Conservation (phyloP, 441 rosid species). For the Francoa sonchifolia region DNA sequence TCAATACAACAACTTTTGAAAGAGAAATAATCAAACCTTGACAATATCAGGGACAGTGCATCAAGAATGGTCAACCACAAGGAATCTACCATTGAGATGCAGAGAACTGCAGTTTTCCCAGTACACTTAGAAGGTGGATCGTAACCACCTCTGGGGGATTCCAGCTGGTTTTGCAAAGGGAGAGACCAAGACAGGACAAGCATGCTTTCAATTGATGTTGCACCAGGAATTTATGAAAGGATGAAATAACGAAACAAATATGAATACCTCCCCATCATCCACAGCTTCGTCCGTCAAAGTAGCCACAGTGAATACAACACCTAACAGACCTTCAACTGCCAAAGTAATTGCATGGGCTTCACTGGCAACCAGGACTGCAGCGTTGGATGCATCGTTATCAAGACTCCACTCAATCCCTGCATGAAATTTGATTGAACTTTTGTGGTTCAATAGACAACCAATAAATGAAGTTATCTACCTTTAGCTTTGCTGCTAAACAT, state of each 20-base stretch:
- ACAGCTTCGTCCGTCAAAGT: constrained; percentile 98
- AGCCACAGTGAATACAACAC: constrained; percentile 94
- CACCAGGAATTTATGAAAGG: constrained; percentile 6
- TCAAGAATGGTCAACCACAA: constrained; percentile 97
- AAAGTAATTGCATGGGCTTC: constrained; percentile 97
- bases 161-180: constrained; percentile 44
- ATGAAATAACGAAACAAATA: constrained; percentile 9
- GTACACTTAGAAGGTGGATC: constrained; percentile 44
- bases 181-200: constrained; percentile 11
- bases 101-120: constrained; percentile 70
- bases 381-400: constrained; percentile 95
- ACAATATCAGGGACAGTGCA: constrained; percentile 76
- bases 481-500: constrained; percentile 99
- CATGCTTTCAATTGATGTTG: constrained; percentile 9
- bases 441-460: too few relatives aligned
- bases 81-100: constrained; percentile 90
- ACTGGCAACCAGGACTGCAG: constrained; percentile 96
- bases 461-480: constrained; percentile 40
- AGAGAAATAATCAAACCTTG: constrained; percentile 49
- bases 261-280: constrained; percentile 80
- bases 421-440: too few relatives aligned
- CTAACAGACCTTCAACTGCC: constrained; percentile 96
- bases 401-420: constrained; percentile 99
- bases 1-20: constrained; percentile 4
- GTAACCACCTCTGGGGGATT: constrained; percentile 76